Base-by-base conservation (phyloP, 1,284 basidiomycete species). In the Entoloma clypeatum region DNA sequence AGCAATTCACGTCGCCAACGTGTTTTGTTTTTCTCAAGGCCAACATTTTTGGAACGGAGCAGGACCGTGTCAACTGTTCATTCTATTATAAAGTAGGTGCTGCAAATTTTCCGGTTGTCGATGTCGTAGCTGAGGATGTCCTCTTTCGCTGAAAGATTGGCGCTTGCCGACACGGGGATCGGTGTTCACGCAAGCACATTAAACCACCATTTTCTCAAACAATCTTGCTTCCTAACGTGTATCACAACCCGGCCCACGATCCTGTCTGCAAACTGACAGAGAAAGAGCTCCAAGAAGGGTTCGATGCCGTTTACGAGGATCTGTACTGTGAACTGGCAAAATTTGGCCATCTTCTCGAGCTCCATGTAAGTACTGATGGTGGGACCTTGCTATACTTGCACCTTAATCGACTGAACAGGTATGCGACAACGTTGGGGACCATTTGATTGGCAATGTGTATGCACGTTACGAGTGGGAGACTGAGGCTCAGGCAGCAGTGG, bases 401-500 rank as follows among this genome's bases (percentile, higher is more conserved):
- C 33, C 5, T 27, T 39, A n/a, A 32, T 14, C 26, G 43, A 40
- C 33, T 40, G 31, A 13, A 23, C 53, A 92, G 82, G 89, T 99
- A 5, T 99, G 96, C 62, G 96, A 99, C 68, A 99, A 99, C 60
- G 93, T 99, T 21, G 96, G 96, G 18, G 96, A 99, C 61, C 96
- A 99, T 63, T 73, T 99, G 31, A 94, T 98, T 58, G 96, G 96
- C 19, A 99, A 99, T 59, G 96, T 99, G 1, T 99, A 99, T 60
- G 96, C 94, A 8, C 79, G 96, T 30, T 99, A 92, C 62, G 93
- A 97, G 60, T 96, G 90, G 90, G 96, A 99, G 67, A 92, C 93
- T 0, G 96, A 99, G 61, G 96, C 96, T 6, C 88, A 93, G 60
- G 71, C 82, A 29, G 95, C 96, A 0, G 92, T 98, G 7, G 91